phyloP scores from a whole-genome alignment of 1,284 basidiomycete species.

The Pterula multifida region DNA sequence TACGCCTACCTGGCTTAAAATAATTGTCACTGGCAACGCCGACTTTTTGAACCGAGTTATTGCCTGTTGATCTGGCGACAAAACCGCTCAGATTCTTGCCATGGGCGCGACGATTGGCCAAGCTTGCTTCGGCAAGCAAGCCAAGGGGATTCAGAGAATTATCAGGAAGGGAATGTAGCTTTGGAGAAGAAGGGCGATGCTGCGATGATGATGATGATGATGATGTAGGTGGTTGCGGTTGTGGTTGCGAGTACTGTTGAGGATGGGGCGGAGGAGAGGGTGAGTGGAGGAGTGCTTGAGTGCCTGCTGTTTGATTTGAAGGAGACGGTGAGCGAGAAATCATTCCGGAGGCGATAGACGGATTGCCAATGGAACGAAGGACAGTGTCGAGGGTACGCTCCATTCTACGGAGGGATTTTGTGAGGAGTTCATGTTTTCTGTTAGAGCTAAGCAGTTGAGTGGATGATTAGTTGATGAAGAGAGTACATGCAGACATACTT shows the following conservation, averaged over 20 bases:
- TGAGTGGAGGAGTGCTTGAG: slow-evolving; percentile 50
- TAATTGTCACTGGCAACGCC: slow-evolving; percentile 88
- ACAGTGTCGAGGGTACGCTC: slow-evolving; percentile 86
- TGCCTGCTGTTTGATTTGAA: slow-evolving; percentile 34
- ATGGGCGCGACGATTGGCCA: slow-evolving; percentile 69
- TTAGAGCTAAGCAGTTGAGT: background rate
- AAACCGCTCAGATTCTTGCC: slow-evolving; percentile 25
- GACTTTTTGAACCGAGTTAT: slow-evolving; percentile 21
- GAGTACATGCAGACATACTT: slow-evolving; percentile 39
- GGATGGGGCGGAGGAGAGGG: slow-evolving; percentile 37
- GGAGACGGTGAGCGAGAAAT: slow-evolving; percentile 76
- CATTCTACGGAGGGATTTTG: slow-evolving; percentile 85
- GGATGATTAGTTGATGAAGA: slow-evolving; percentile 2
- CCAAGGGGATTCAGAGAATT: slow-evolving; percentile 86
- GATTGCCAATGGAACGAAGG: slow-evolving; percentile 72
- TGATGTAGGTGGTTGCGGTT: slow-evolving; percentile 16
- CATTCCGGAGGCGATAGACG: slow-evolving; percentile 66
- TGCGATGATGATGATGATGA: slow-evolving; percentile 10
- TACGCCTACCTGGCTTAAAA: slow-evolving; percentile 74
- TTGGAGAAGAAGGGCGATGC: slow-evolving; percentile 41
- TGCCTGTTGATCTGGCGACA: slow-evolving; percentile 22
- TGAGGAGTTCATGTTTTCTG: slow-evolving; percentile 81
- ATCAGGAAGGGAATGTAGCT: slow-evolving; percentile 83
- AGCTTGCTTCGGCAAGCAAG: slow-evolving; percentile 80
- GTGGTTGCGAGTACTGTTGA: slow-evolving; percentile 16